Conservation (phyloP, 768 basidiomycete genomes). For the Hebeloma cylindrosporum region DNA sequence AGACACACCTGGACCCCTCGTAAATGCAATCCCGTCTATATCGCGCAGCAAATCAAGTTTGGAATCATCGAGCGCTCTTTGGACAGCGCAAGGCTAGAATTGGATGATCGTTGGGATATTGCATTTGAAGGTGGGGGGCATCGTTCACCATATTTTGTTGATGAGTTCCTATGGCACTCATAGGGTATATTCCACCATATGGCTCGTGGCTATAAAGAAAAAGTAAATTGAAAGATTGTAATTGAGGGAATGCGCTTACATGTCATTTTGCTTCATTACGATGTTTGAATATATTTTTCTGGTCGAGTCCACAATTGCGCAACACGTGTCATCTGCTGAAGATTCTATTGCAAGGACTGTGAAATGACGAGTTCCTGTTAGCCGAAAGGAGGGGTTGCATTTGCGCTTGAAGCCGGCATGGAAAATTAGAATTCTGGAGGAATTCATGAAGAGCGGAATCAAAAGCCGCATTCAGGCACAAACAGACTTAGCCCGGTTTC, state of each 20-base stretch:
- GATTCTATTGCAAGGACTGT: constrained; percentile 80
- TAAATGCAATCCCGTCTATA: constrained; percentile 88
- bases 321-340: constrained; percentile 94
- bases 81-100: constrained; percentile 70
- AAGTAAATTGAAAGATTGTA: constrained; percentile 2
- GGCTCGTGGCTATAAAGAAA: constrained; percentile 47
- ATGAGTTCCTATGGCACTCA: constrained; percentile 76
- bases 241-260: constrained; percentile 38
- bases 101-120: background rate
- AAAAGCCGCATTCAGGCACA: no score
- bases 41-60: constrained; percentile 51
- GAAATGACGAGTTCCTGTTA: constrained; percentile 33
- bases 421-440: constrained; percentile 4
- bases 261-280: constrained; percentile 75
- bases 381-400: constrained; percentile 1
- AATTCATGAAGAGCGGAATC: no score
- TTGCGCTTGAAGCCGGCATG: background rate
- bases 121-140: background rate
- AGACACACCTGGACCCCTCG: constrained; percentile 76
- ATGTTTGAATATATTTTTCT: constrained; percentile 79
- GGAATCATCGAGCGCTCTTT: constrained; percentile 66
- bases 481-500: no score
- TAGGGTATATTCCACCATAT: constrained; percentile 76
- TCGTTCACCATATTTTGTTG: constrained; percentile 68
- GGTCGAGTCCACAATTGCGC: constrained; percentile 75